Evolutionary conservation across 2,329 filamentous ascomycete genomes (phyloP).

Genomic region (Aspergillus ochraceoroseus): DNA sequence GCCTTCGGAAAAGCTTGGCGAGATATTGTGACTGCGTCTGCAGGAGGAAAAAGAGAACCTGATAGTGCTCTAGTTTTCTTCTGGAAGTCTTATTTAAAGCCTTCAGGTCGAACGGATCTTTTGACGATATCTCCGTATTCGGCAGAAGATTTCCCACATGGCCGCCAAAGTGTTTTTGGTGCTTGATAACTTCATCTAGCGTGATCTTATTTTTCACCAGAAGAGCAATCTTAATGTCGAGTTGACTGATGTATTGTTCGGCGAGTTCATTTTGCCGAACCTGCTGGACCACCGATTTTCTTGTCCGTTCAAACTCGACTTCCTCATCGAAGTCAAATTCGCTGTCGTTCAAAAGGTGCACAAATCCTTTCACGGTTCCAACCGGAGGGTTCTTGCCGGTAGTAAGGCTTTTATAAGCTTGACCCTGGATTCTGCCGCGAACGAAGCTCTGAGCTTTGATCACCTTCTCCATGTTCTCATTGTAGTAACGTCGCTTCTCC

Average conservation of each 20-base stretch:
- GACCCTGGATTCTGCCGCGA: slow-evolving; percentile 87
- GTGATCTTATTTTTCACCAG: slow-evolving; percentile 99
- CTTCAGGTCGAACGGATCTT: slow-evolving; percentile 93
- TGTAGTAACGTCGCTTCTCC: slow-evolving; percentile 83
- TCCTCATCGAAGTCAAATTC: slow-evolving; percentile 99
- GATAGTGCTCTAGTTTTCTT: slow-evolving; percentile 92
- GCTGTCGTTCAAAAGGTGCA: slow-evolving; percentile 94
- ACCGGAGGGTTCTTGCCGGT: slow-evolving; percentile 95
- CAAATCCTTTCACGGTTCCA: slow-evolving; percentile 94
- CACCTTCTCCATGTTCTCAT: slow-evolving; percentile 97
- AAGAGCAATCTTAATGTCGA: slow-evolving; percentile 97
- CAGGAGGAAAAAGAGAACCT: slow-evolving; percentile 94
- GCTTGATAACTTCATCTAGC: slow-evolving; percentile 91
- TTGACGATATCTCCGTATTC: slow-evolving; percentile 80
- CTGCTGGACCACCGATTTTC: slow-evolving; percentile 95
- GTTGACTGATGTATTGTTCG: slow-evolving; percentile 95
- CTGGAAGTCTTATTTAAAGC: slow-evolving; percentile 95
- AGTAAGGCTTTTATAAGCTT: slow-evolving; percentile 96
- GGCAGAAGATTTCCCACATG: slow-evolving; percentile 78
- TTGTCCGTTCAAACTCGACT: slow-evolving; percentile 88
- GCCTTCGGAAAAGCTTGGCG: slow-evolving; percentile 74
- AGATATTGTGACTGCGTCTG: slow-evolving; percentile 96
- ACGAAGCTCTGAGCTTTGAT: slow-evolving; percentile 98
- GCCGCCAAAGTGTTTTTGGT: slow-evolving; percentile 93
- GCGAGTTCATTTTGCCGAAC: slow-evolving; percentile 95